Percentiles rank a stretch among this genome's conserved stretches.
These are phyloP conservation scores for Malassezia restricta DNA, from an alignment of 1,284 basidiomycete species.

Conservation along the genomic window DNA sequence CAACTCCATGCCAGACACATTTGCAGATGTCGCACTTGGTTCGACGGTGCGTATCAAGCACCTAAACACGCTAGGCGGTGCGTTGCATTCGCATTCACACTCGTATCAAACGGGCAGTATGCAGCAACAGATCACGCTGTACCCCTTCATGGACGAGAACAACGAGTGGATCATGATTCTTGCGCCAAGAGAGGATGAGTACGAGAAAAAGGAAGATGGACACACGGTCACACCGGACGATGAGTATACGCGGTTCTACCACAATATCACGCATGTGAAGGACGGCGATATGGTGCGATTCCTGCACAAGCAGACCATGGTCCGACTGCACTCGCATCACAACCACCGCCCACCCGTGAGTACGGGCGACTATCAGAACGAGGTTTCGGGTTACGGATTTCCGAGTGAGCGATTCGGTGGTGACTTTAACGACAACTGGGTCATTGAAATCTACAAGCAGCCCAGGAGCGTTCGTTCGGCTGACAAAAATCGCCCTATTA, in stretches of 20 bases:
- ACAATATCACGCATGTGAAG: slow-evolving; percentile 55
- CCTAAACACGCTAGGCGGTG: slow-evolving; percentile 90
- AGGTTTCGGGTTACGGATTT: slow-evolving; percentile 81
- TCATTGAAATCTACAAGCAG: slow-evolving; percentile 64
- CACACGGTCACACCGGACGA: slow-evolving; percentile 26
- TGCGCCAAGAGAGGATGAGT: slow-evolving; percentile 45
- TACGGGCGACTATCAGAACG: slow-evolving; percentile 97
- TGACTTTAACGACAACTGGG: slow-evolving; percentile 90
- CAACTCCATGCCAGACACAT: slow-evolving; percentile 81
- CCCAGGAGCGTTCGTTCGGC: slow-evolving; percentile 45
- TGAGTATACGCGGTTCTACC: slow-evolving; percentile 25
- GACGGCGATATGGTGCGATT: slow-evolving; percentile 67
- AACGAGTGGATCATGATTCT: slow-evolving; percentile 74
- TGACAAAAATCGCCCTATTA: slow-evolving; percentile 56
- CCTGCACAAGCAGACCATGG: slow-evolving; percentile 67
- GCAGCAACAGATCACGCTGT: slow-evolving; percentile 97
- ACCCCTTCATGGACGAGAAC: slow-evolving; percentile 86
- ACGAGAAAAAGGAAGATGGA: slow-evolving; percentile 32
- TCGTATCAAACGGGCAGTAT: slow-evolving; percentile 59
- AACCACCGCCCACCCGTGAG: slow-evolving; percentile 76
- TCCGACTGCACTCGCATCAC: slow-evolving; percentile 87
- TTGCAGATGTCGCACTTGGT: slow-evolving; percentile 70
- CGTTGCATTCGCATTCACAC: slow-evolving; percentile 85
- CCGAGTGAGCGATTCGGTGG: slow-evolving; percentile 48
- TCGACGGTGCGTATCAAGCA: slow-evolving; percentile 75